phyloP scores from a whole-genome alignment of 1,284 basidiomycete species.

The Fomitopsis schrenkii region DNA sequence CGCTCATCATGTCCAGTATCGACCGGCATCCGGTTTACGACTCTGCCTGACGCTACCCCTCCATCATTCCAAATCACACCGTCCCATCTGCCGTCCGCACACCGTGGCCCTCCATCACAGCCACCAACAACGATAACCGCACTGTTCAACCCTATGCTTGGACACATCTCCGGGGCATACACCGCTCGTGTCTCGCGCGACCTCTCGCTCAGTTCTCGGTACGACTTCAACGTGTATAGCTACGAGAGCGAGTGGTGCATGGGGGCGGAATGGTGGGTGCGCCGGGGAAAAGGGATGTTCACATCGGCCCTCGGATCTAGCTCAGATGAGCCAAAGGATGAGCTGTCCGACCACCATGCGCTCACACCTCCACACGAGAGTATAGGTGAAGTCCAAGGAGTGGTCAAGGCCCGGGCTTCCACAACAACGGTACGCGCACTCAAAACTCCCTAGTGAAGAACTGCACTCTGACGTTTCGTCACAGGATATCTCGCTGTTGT shows the following conservation, averaged over 20 bases:
- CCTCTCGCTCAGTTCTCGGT: conserved; percentile 86
- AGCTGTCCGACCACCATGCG: not conserved
- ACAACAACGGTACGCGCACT: conserved; percentile 70
- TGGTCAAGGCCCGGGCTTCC: conserved; percentile 86
- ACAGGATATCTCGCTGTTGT: conserved; percentile 86
- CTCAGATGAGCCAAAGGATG: not conserved
- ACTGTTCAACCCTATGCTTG: conserved; percentile 95
- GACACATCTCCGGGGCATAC: conserved; percentile 90
- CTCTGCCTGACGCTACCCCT: conserved; percentile 74
- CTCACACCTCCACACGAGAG: conserved; percentile 11
- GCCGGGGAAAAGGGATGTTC: conserved; percentile 36
- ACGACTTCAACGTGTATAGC: conserved; percentile 96
- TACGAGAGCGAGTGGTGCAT: conserved; percentile 96
- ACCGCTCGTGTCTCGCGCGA: conserved; percentile 85
- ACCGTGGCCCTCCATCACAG: conserved; percentile 44
- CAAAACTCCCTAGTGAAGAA: conserved; percentile 4
- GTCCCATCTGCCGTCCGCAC: conserved; percentile 30
- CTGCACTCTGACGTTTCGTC: not conserved
- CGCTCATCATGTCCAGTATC: conserved; percentile 57
- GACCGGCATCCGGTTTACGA: conserved; percentile 90
- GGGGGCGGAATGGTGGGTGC: conserved; percentile 93
- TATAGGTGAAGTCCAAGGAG: conserved; percentile 61
- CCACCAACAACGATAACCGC: conserved; percentile 94
- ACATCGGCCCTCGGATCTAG: not conserved
- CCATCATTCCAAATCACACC: conserved; percentile 52